Conservation (phyloP, 176 grass and related monocot genomes). For the Leersia perrieri region DNA sequence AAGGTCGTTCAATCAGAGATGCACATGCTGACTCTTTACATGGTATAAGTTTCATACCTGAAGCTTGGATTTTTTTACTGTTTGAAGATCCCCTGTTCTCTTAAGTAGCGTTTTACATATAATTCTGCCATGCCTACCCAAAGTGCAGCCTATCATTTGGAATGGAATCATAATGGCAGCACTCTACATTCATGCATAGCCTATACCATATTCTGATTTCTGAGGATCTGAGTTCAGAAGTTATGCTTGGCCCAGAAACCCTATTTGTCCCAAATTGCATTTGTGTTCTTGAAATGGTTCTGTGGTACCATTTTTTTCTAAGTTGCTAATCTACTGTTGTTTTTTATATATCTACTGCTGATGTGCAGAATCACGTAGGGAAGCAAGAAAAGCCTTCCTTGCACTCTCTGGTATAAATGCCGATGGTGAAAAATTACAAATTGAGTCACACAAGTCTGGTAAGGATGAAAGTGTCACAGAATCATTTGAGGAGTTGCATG, state of each 20-base stretch:
- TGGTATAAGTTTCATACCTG: slow-evolving; percentile 51
- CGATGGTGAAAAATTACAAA: slow-evolving; percentile 38
- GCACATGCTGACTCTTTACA: slow-evolving; percentile 80
- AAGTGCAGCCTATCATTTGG: not conserved
- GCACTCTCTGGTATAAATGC: slow-evolving; percentile 65
- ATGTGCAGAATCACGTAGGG: slow-evolving; percentile 72
- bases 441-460: slow-evolving; percentile 34
- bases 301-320: slow-evolving; percentile 1
- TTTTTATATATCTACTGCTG: slow-evolving; percentile 12
- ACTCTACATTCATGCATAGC: not conserved
- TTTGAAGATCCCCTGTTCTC: not conserved
- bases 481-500: slow-evolving; percentile 32
- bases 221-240: not conserved
- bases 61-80: not conserved
- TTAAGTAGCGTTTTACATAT: not conserved
- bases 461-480: slow-evolving; percentile 45
- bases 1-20: slow-evolving; percentile 87
- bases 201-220: slow-evolving; percentile 21
- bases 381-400: slow-evolving; percentile 91
- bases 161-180: not conserved
- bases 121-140: not conserved
- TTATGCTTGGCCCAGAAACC: not conserved
- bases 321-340: not conserved
- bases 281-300: slow-evolving; percentile 14
- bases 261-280: slow-evolving; percentile 6